Conservation (phyloP, 83 land plant genomes). For the Larix sibirica region DNA sequence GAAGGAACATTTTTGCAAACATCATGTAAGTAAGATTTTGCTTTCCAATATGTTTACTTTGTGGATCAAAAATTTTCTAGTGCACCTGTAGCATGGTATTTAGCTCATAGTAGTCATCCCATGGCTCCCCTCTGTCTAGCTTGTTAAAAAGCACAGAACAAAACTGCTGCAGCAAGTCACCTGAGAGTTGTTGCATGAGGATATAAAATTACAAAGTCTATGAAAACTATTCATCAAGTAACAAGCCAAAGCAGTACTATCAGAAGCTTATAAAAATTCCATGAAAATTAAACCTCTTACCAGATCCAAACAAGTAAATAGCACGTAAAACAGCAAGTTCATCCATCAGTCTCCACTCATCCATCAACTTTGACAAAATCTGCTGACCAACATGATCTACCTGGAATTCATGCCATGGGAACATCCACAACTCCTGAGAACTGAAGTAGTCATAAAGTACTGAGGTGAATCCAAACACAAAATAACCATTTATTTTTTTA, state of each 20-base stretch:
- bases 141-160: slow-evolving; percentile 79
- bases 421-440: not conserved
- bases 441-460: not conserved
- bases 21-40: slow-evolving; percentile 7
- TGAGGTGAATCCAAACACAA: not conserved
- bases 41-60: not conserved
- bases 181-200: slow-evolving; percentile 28
- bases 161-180: slow-evolving; percentile 96
- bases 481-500: not conserved
- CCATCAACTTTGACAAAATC: slow-evolving; percentile 77
- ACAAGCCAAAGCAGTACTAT: not conserved
- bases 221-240: not conserved
- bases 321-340: slow-evolving; percentile 89
- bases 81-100: slow-evolving; percentile 90
- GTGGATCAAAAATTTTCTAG: not conserved
- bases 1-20: not conserved
- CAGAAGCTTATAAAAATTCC: not conserved
- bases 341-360: slow-evolving; percentile 94
- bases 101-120: slow-evolving; percentile 97
- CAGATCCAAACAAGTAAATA: slow-evolving; percentile 92
- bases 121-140: slow-evolving; percentile 87
- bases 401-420: slow-evolving; percentile 35
- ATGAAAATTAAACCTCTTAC: slow-evolving; percentile 32
- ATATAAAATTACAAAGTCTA: not conserved
- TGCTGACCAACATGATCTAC: slow-evolving; percentile 80